A percentile compares a stretch with the other conserved stretches of the same genome.
Evolutionary conservation across 2,329 filamentous ascomycete genomes (phyloP).

Genomic region (Plectosphaerella plurivora): DNA sequence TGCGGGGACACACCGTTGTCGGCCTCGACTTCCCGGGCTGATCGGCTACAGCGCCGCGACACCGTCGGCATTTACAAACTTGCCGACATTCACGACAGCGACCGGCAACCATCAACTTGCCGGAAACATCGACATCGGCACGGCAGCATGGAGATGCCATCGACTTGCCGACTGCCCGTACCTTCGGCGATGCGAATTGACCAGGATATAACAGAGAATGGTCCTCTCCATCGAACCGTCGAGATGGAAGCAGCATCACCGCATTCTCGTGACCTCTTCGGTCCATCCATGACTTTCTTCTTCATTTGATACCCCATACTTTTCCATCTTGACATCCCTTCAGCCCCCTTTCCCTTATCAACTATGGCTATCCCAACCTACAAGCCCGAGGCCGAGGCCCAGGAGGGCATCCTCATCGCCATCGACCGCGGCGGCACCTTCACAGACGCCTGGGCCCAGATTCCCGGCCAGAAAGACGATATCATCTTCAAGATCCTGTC

Average conservation of each 20-base stretch:
- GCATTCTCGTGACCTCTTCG: neutral
- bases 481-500: conserved; percentile 68
- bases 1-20: neutral
- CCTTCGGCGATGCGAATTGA: no score
- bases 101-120: no score
- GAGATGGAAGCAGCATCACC: neutral
- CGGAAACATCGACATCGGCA: no score
- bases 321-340: neutral
- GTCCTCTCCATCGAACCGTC: no score
- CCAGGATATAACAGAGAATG: no score
- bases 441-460: conserved; percentile 54
- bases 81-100: neutral
- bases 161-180: no score
- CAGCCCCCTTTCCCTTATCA: neutral
- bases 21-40: neutral
- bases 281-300: neutral
- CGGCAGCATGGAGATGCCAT: no score
- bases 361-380: conserved; percentile 26
- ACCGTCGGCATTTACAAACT: neutral
- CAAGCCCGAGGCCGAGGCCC: conserved; percentile 10
- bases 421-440: conserved; percentile 84
- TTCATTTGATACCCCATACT: neutral
- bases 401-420: conserved; percentile 66
- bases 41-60: neutral
- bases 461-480: conserved; percentile 56